Evolutionary conservation across 2,329 filamentous ascomycete species (phyloP), one percentile per base, ranked within the genome.

Genomic region (Curvularia sp.): DNA sequence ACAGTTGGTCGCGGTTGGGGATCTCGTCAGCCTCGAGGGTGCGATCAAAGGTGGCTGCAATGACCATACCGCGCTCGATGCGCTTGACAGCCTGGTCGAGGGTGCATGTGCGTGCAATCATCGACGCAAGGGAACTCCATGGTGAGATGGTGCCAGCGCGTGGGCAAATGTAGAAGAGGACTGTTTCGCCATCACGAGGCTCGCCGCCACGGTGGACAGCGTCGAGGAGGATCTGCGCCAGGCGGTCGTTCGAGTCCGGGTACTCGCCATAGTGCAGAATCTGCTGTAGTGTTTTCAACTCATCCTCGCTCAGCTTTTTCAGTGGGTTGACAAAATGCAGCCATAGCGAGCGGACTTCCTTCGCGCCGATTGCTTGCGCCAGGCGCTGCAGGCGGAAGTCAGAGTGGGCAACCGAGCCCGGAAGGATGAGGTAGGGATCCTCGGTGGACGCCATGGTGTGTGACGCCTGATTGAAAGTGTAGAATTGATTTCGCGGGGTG

Each of bases 51-150:
- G 65, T 82, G 69, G 90, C 84, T 67, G 88, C 89, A 61, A 98
- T 84, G 68, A 90, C 85, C 69, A 95, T 87, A 52, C 93, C 95
- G 67, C 93, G 87, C 80, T 99, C 95, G 66, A 98, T 91, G 57
- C 94, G 89, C 73, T 89, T 84, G 48, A 89, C 85, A 30, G 90
- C 84, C 42, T 85, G 81, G 67, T 88, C 86, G 59, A 98, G 82
- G 26, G 91, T 93, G 75, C 94, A 98, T 31, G 97, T 94, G 66
- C 95, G 88, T 53, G 94, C 90, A 76, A 98, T 97, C 75, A 88
- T 94, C 47, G 94, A 97, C 28, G 93, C 94, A 78, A 97, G 93
- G 56, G 93, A 97, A 79, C 93, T 97, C 95, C 95, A 99, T 75
- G 95, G 95, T 41, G 93, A 97, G 67, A 96, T 88, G 1, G 87